Evolutionary conservation across 108 stramenopile species (phyloP).

Genomic region (Conticribra weissflogii): DNA sequence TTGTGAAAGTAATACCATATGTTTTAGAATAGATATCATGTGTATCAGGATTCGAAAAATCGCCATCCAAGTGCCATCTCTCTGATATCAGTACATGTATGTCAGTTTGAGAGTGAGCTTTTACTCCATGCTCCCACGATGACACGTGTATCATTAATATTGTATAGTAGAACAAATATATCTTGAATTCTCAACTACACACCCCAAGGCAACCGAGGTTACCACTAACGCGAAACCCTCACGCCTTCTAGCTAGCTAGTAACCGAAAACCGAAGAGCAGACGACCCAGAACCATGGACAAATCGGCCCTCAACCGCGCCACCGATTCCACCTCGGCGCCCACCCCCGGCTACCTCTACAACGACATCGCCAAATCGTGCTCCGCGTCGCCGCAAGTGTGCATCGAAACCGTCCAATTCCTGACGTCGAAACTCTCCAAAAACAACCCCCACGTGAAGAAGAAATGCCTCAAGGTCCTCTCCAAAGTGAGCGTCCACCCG

Average conservation of each 20-base stretch:
- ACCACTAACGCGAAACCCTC: neutral
- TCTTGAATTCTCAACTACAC: too few species aligned
- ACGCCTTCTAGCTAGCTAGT: neutral
- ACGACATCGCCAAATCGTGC: constrained; percentile 92
- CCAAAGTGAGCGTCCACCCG: constrained; percentile 64
- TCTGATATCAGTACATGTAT: neutral
- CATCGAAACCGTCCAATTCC: constrained; percentile 75
- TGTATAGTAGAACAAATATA: too few species aligned
- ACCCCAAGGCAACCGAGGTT: neutral
- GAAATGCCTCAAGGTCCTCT: constrained; percentile 87
- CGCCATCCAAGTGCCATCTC: neutral
- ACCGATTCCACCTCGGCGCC: constrained; percentile 90
- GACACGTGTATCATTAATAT: too few species aligned
- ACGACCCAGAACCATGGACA: constrained; percentile 30
- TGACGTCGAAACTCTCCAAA: constrained; percentile 76
- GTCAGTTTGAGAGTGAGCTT: too few species aligned
- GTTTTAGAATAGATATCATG: constrained; percentile 1
- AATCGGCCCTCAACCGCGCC: constrained; percentile 71
- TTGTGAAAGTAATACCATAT: too few species aligned
- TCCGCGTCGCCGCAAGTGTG: constrained; percentile 76
- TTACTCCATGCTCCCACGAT: too few species aligned
- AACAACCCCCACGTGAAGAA: constrained; percentile 91
- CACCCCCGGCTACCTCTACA: constrained; percentile 97
- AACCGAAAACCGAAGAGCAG: neutral
- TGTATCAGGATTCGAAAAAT: neutral